A percentile compares a stretch with the other conserved stretches of the same genome.
These are phyloP conservation scores for Ophiostoma montium DNA, from an alignment of 2,329 filamentous ascomycete species.

Conservation along the genomic window DNA sequence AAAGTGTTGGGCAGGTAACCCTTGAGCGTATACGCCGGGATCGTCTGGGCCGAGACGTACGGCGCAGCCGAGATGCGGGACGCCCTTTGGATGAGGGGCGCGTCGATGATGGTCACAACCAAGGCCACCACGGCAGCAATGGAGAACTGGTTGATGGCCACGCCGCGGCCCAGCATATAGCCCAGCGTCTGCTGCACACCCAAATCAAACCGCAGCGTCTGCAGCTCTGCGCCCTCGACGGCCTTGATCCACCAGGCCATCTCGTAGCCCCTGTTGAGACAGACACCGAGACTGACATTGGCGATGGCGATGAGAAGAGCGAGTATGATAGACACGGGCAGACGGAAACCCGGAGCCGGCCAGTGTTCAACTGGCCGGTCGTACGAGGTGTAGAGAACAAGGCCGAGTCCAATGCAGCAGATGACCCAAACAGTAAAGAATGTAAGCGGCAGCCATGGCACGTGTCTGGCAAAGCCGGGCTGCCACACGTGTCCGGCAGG, in stretches of 20 bases:
- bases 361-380: neutral
- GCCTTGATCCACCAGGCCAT: conserved; percentile 4
- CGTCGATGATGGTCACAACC: conserved; percentile 1
- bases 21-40: no score
- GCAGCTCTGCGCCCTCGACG: conserved; percentile 3
- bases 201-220: conserved; percentile 2
- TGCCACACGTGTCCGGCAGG: neutral
- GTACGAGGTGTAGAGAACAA: neutral
- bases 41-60: no score
- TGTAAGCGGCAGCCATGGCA: neutral
- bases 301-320: conserved; percentile 1
- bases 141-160: neutral
- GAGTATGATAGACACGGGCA: conserved; percentile 1
- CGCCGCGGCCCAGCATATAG: neutral
- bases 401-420: conserved; percentile 1
- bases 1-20: conserved; percentile 1
- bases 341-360: neutral
- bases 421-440: neutral
- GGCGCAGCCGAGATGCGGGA: no score
- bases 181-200: neutral
- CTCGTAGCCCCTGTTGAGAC: conserved; percentile 1
- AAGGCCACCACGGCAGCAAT: neutral
- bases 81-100: conserved; percentile 3
- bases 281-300: conserved; percentile 1
- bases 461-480: neutral